These are phyloP conservation scores for Tricholomella constricta DNA, from an alignment of 768 basidiomycete genomes.

Conservation along the genomic window DNA sequence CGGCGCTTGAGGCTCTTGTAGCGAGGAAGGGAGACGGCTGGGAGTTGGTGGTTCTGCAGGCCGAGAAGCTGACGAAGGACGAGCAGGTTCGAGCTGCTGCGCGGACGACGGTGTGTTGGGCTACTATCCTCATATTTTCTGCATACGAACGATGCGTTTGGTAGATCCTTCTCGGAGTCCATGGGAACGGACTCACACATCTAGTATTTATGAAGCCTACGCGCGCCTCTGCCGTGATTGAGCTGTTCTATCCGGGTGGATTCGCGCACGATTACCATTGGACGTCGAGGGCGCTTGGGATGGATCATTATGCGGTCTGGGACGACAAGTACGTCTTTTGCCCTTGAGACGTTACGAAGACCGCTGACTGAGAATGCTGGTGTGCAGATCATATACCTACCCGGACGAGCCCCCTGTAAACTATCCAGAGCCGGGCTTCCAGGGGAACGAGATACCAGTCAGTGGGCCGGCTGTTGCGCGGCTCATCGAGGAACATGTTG, in stretches of 20 bases:
- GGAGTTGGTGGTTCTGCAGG: slow-evolving; percentile 62
- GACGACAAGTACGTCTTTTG: slow-evolving; percentile 62
- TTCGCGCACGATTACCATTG: slow-evolving; percentile 90
- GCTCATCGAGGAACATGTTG: slow-evolving; percentile 70
- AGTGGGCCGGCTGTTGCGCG: slow-evolving; percentile 63
- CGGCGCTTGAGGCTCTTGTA: slow-evolving; percentile 52
- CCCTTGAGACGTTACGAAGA: not conserved
- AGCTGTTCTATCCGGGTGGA: slow-evolving; percentile 79
- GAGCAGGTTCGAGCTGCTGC: slow-evolving; percentile 70
- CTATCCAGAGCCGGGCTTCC: slow-evolving; percentile 83
- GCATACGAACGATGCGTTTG: too few species aligned
- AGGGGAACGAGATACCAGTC: slow-evolving; percentile 75
- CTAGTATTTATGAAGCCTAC: slow-evolving; percentile 84
- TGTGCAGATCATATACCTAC: slow-evolving; percentile 36
- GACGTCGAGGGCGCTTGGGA: slow-evolving; percentile 72
- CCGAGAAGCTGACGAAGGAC: slow-evolving; percentile 71
- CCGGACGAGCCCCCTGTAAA: slow-evolving; percentile 47
- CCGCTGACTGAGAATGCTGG: not conserved
- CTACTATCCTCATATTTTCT: not conserved
- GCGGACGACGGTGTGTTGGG: slow-evolving; percentile 63
- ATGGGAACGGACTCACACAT: slow-evolving; percentile 83
- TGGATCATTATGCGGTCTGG: slow-evolving; percentile 79
- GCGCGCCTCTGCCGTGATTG: slow-evolving; percentile 77
- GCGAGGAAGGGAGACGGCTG: slow-evolving; percentile 42
- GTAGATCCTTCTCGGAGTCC: slow-evolving; percentile 71